Percentiles rank a stretch among this genome's conserved stretches.
Evolutionary conservation across 768 basidiomycete genomes (phyloP).

Genomic region (Rhodotorula diobovata): DNA sequence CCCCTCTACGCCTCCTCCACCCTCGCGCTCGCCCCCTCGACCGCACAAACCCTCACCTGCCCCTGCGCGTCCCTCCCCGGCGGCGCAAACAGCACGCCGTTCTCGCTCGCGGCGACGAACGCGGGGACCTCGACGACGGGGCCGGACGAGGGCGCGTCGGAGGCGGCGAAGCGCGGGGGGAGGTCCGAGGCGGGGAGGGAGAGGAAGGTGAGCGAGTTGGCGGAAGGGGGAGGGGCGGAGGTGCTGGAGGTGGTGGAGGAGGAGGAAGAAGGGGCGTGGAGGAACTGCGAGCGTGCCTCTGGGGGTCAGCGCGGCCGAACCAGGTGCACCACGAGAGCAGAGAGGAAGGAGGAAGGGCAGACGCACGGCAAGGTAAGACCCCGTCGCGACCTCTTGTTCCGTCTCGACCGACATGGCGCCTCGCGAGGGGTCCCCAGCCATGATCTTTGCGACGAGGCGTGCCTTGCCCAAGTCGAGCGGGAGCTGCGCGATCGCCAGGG

Average conservation of each 20-base stretch:
- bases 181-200: slow-evolving; percentile 16
- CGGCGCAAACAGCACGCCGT: slow-evolving; percentile 1
- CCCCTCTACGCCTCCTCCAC: neutral
- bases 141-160: neutral
- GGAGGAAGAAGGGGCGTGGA: slow-evolving; percentile 9
- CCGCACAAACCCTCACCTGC: neutral
- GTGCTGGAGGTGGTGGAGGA: neutral
- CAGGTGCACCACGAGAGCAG: too few relatives aligned
- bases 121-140: neutral
- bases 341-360: too few relatives aligned
- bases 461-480: slow-evolving; percentile 16
- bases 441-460: slow-evolving; percentile 29
- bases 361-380: slow-evolving; percentile 18
- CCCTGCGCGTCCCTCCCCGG: neutral
- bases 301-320: too few relatives aligned
- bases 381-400: slow-evolving; percentile 25
- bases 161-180: neutral
- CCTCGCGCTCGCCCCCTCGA: neutral
- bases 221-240: neutral
- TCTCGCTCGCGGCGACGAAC: slow-evolving; percentile 10
- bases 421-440: slow-evolving; percentile 32
- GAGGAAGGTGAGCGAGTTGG: slow-evolving; percentile 11
- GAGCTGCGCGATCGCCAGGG: neutral
- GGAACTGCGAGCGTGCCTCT: slow-evolving; percentile 3
- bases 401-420: slow-evolving; percentile 37